Conservation (phyloP, 495 filamentous ascomycete species). For the Xylaria bambusicola region DNA sequence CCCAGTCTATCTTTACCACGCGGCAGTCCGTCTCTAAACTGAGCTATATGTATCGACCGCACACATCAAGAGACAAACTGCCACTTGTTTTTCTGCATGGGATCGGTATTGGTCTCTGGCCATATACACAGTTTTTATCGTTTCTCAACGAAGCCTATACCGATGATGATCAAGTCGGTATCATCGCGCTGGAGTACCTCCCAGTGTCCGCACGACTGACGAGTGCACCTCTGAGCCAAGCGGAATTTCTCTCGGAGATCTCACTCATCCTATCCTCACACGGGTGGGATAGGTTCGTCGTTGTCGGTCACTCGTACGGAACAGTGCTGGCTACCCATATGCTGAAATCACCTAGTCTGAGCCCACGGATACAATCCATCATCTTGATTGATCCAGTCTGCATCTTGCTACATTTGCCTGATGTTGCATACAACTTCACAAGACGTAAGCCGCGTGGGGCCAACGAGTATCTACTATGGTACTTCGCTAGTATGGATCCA, state of each 20-base stretch:
- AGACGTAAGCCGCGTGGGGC: constrained; percentile 53
- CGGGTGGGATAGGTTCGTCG: constrained; percentile 50
- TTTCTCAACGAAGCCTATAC: constrained; percentile 42
- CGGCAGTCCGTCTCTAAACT: constrained; percentile 50
- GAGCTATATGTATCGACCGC: constrained; percentile 66
- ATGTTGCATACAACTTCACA: constrained; percentile 74
- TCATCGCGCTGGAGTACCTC: constrained; percentile 66
- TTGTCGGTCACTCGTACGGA: constrained; percentile 65
- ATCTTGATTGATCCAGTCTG: constrained; percentile 68
- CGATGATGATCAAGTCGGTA: constrained; percentile 54
- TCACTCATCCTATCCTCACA: constrained; percentile 54
- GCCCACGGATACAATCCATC: constrained; percentile 45
- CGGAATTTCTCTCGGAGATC: constrained; percentile 55
- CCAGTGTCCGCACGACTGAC: constrained; percentile 65
- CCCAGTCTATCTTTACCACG: constrained; percentile 42
- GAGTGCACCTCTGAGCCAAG: constrained; percentile 41
- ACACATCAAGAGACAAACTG: constrained; percentile 53
- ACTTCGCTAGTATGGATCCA: constrained; percentile 66
- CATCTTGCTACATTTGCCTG: constrained; percentile 64
- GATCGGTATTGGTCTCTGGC: constrained; percentile 68
- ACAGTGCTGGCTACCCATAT: constrained; percentile 63
- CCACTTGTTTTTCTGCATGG: constrained; percentile 70
- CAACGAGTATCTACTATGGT: constrained; percentile 67
- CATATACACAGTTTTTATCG: constrained; percentile 59
- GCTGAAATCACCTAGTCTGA: constrained; percentile 46